phyloP scores from a whole-genome alignment of 352 stramenopile species.

The Globisporangium recalcitrans region DNA sequence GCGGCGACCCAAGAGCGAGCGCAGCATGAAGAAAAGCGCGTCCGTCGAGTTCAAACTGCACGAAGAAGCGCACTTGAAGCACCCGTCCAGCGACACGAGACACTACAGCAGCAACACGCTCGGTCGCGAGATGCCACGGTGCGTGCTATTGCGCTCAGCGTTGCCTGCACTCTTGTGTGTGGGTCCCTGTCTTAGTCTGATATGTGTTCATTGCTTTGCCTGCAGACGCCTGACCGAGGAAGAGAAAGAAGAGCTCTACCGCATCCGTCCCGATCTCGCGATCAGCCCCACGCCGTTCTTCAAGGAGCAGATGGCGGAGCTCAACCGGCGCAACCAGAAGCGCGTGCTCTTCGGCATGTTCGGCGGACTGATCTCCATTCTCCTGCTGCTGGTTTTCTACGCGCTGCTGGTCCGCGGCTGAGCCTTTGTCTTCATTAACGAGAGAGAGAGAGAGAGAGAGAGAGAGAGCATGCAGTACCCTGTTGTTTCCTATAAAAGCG shows the following conservation, averaged over 20 bases:
- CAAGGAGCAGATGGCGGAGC: constrained; percentile 49
- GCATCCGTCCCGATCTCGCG: constrained; percentile 73
- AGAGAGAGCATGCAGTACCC: constrained; percentile 4
- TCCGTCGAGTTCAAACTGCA: constrained; percentile 71
- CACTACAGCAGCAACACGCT: constrained; percentile 34
- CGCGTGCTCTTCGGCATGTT: constrained; percentile 74
- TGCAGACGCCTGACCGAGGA: constrained; percentile 62
- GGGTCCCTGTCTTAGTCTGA: background rate
- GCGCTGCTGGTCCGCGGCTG: constrained; percentile 31
- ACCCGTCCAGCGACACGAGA: constrained; percentile 18
- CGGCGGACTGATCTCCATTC: constrained; percentile 57
- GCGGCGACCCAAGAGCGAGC: constrained; percentile 20
- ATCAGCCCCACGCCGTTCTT: constrained; percentile 56
- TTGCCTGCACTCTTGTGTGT: background rate
- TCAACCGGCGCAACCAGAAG: constrained; percentile 54
- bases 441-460: background rate
- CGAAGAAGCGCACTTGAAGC: constrained; percentile 30
- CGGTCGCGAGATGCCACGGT: constrained; percentile 44
- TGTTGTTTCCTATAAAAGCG: constrained; percentile 4
- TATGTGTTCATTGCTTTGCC: background rate
- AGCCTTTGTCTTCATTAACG: background rate
- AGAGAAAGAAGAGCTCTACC: constrained; percentile 82
- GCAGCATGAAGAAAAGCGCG: constrained; percentile 47
- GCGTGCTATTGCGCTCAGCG: background rate
- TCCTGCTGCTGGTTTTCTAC: constrained; percentile 71